Evolutionary conservation across 805 yeast species (phyloP), one percentile per base, ranked within the genome.

Genomic region (Ogataea kodamae): DNA sequence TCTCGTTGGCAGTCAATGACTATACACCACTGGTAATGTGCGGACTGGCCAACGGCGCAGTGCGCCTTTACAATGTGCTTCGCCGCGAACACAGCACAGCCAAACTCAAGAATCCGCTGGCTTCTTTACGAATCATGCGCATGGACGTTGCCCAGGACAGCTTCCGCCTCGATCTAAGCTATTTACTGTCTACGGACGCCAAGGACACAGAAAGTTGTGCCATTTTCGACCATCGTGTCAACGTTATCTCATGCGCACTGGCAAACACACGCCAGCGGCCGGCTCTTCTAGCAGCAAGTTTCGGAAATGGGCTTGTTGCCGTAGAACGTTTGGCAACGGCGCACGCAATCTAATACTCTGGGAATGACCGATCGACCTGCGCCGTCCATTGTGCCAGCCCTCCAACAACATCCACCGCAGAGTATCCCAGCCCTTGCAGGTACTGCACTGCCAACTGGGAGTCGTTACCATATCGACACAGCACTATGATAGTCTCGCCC

Each of bases 381-480:
- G 60, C 67, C 33, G 82, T 70, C 84, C 94, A 88, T 43, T 64
- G 69, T 33, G 67, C 63, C 15, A 88, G 61, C 0, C 98, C 98
- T 2, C 97, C 97, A 8, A 55, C 64, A 5, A 90, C 65, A 54
- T 90, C 96, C 32, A 60, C 70, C 12, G 71, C 57, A 0, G 50
- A 37, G 11, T 74, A 59, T 0, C 76, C 74, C 27, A 72, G 64
- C 15, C 72, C 74, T 30, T 70, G 64, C 28, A 89, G 57, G 26
- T 67, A 59, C 36, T 67, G 58, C 1, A 83, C 78, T 0, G 96
- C 94, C 11, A 76, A 57, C 49, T 84, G 88, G 0, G 97, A 89
- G 54, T 92, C 97, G 55, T 86, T 88, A 7, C 98, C 98, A 52
- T 69, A 78, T 19, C 97, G 68, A 58, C 98, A 92, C 12, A 90